Evolutionary conservation across 768 basidiomycete species (phyloP).

Genomic region (Termitomyces sp.): DNA sequence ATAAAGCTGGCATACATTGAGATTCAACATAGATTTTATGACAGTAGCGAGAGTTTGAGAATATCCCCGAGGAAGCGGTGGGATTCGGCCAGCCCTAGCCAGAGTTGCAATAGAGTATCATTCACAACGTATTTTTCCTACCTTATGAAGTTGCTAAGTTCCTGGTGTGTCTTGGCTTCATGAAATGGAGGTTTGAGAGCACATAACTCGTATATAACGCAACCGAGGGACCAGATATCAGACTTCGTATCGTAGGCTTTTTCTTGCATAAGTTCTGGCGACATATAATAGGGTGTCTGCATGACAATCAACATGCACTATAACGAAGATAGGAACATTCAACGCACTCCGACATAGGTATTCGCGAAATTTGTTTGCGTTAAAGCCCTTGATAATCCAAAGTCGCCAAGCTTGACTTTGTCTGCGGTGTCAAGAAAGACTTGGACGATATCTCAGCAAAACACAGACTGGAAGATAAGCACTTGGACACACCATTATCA

Average conservation of each 20-base stretch:
- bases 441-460: slow-evolving; percentile 22
- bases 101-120: neutral
- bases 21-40: slow-evolving; percentile 83
- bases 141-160: slow-evolving; percentile 81
- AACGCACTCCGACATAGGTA: slow-evolving; percentile 92
- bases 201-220: slow-evolving; percentile 94
- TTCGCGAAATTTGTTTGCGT: slow-evolving; percentile 85
- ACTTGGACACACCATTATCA: slow-evolving; percentile 74
- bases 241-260: slow-evolving; percentile 97
- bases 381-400: slow-evolving; percentile 92
- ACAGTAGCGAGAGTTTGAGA: slow-evolving; percentile 65
- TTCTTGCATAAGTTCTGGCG: slow-evolving; percentile 96
- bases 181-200: slow-evolving; percentile 92
- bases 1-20: slow-evolving; percentile 52
- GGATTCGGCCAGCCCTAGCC: slow-evolving; percentile 75
- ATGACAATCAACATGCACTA: neutral
- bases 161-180: slow-evolving; percentile 85
- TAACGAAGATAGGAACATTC: neutral
- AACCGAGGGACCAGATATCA: slow-evolving; percentile 98
- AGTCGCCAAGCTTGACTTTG: slow-evolving; percentile 94
- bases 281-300: slow-evolving; percentile 99
- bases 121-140: slow-evolving; percentile 20
- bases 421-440: slow-evolving; percentile 87
- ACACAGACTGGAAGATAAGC: neutral
- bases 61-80: slow-evolving; percentile 82